These are phyloP conservation scores for Anisodus acutangulus DNA, from an alignment of 257 asterid species.

Conservation along the genomic window DNA sequence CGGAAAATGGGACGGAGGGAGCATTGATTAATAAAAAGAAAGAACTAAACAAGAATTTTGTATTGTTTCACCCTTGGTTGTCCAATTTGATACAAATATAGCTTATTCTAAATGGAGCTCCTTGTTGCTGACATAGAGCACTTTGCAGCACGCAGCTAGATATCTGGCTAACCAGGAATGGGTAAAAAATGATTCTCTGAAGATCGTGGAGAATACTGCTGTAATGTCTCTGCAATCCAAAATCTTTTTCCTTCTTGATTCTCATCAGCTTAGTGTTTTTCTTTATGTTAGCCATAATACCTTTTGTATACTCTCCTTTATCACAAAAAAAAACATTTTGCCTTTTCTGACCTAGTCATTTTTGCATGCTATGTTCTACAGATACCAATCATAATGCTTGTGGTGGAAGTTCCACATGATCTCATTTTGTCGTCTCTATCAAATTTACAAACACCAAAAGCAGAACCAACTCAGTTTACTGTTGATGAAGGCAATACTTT, in stretches of 20 bases:
- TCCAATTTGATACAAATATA: conserved; percentile 28
- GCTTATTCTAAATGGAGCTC: conserved; percentile 31
- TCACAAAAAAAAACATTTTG: conserved; percentile 15
- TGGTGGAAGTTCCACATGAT: conserved; percentile 94
- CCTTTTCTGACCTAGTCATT: conserved; percentile 21
- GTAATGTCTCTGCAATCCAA: conserved; percentile 56
- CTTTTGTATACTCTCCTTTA: conserved; percentile 2
- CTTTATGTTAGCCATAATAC: conserved; percentile 21
- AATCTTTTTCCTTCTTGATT: conserved; percentile 11
- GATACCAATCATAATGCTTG: conserved; percentile 99
- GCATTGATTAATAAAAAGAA: not conserved
- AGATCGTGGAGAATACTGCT: conserved; percentile 99
- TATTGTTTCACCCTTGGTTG: not conserved
- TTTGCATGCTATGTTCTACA: conserved; percentile 39
- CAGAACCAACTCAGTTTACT: conserved; percentile 52
- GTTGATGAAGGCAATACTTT: conserved; percentile 54
- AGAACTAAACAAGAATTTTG: not conserved
- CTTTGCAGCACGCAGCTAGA: conserved; percentile 97
- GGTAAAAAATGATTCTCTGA: conserved; percentile 99
- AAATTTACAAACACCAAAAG: conserved; percentile 54
- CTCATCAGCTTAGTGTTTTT: conserved; percentile 10
- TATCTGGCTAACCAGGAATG: conserved; percentile 99
- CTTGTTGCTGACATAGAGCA: conserved; percentile 37
- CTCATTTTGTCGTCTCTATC: conserved; percentile 59
- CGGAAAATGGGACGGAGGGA: not conserved